Conservation (phyloP, 331 rosid species). For the Phaseolus coccineus region DNA sequence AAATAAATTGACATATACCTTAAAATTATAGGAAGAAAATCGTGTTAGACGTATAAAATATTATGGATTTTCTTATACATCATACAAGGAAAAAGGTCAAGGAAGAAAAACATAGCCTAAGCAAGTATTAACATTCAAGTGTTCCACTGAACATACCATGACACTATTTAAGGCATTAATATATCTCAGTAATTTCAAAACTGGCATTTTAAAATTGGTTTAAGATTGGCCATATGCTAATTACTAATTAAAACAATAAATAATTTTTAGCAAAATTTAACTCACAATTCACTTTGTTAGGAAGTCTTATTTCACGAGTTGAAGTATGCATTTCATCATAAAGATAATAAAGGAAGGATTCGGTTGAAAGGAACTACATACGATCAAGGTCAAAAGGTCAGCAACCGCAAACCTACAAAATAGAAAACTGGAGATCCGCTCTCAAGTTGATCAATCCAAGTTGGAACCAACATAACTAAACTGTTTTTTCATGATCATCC, state of each 20-base stretch:
- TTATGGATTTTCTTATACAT: neutral
- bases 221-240: neutral
- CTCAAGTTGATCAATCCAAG: slow-evolving; percentile 24
- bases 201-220: neutral
- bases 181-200: neutral
- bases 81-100: neutral
- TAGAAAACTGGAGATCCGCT: neutral
- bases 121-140: neutral
- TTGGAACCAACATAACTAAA: neutral
- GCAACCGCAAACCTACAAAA: slow-evolving; percentile 1
- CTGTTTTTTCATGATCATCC: slow-evolving; percentile 15
- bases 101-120: neutral
- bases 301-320: neutral
- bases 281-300: neutral
- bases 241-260: neutral
- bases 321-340: neutral
- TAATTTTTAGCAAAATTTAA: neutral
- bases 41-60: neutral
- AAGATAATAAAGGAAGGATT: neutral
- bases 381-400: neutral
- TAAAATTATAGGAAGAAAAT: neutral
- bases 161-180: neutral
- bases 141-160: neutral
- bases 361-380: neutral
- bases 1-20: no score